Conservation (phyloP, 345 rosid species). For the Eucalyptus cladocalyx region DNA sequence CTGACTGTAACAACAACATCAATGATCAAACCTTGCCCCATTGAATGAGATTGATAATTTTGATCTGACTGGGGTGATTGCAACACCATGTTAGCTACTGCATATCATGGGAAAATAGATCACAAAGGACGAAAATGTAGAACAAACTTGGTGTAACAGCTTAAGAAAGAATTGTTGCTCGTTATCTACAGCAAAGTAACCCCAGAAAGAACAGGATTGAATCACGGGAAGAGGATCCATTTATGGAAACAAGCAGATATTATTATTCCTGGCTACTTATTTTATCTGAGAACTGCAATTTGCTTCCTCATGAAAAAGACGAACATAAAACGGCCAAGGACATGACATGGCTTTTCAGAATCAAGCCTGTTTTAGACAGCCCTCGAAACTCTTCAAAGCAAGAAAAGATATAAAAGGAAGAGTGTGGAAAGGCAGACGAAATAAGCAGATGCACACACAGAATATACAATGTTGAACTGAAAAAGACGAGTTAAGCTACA, state of each 20-base stretch:
- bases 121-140: not conserved
- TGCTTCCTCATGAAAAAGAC: not conserved
- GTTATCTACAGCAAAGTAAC: not conserved
- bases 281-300: not conserved
- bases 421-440: not conserved
- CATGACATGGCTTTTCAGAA: not conserved
- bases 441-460: not conserved
- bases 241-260: not conserved
- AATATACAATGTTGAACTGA: not conserved
- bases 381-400: not conserved
- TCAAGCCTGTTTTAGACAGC: not conserved
- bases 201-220: not conserved
- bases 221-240: not conserved
- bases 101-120: not conserved
- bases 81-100: not conserved
- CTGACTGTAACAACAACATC: not conserved
- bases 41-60: not conserved
- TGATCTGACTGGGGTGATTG: not conserved
- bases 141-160: not conserved
- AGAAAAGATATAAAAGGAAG: not conserved
- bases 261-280: not conserved
- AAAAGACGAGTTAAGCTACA: not conserved
- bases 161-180: not conserved
- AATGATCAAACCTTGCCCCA: not conserved
- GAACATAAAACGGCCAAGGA: not conserved